Base-by-base conservation (phyloP, 176 grass and related monocot species). In the Ensete glaucum region DNA sequence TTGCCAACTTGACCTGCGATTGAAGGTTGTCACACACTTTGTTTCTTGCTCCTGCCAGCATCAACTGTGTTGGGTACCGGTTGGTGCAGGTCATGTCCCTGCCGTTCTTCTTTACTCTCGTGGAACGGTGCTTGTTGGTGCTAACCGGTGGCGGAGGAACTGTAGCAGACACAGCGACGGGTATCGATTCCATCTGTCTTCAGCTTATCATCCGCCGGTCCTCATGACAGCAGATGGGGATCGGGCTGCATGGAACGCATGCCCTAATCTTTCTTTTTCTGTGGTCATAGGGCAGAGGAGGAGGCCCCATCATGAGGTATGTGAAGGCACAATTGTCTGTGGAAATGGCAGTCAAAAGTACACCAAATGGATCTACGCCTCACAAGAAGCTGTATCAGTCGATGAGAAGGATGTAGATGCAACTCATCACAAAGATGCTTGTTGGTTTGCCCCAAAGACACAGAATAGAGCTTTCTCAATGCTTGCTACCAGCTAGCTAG, bases 261-360 rank as follows among this genome's bases (percentile, higher is more conserved):
- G 9, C 3, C 12, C 11, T 73, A 48, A 73, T 25, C 13, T 23
- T 24, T 3, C 19, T 23, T 55, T 54, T 55, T 24, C 21, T 26
- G 8, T 34, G 9, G 29, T n/a, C 9, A 73, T 34, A 11, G 23
- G 57, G 64, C 49, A 25, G 62, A 11, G 16, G 67, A 64, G 14
- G 50, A 17, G 13, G 34, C 9, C 29, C 24, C 26, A 50, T 50
- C 50, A 15, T 78, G 89, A 79, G 85, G 81, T 68, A 82, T 52
- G 62, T 24, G 78, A 57, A 79, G 67, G 72, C 29, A 76, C 75
- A 74, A 82, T 67, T 92, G 89, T 91, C 89, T 49, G 51, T 34
- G 69, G 12, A 73, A 88, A 80, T 26, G 76, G 72, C 86, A 83
- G 75, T 86, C 75, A 76, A 73, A 77, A 69, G 72, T 83, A 77